Percentiles rank a stretch among this genome's conserved stretches.
Evolutionary conservation across 2,329 filamentous ascomycete species (phyloP).

Genomic region (Orbilia javanica): DNA sequence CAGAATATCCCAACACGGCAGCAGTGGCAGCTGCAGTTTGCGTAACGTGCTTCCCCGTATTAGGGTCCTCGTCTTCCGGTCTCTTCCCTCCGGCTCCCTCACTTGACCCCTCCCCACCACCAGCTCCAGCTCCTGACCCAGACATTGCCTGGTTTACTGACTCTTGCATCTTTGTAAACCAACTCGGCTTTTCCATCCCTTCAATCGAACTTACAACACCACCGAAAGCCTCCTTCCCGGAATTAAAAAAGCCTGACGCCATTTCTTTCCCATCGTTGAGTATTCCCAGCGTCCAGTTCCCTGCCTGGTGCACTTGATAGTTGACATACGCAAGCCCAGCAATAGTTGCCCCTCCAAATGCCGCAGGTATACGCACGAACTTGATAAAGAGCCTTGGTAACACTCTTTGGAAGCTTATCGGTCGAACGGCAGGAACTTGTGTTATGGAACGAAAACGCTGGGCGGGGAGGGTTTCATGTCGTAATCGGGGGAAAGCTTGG

Average conservation of each 20-base stretch:
- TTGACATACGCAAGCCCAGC: conserved; percentile 92
- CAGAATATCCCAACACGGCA: conserved; percentile 82
- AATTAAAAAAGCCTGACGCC: conserved; percentile 70
- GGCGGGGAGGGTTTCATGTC: conserved; percentile 45
- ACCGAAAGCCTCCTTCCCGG: conserved; percentile 78
- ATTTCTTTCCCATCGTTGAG: conserved; percentile 80
- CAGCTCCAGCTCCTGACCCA: conserved; percentile 66
- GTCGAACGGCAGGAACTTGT: conserved; percentile 71
- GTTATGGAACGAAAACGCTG: conserved; percentile 57
- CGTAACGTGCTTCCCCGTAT: conserved; percentile 72
- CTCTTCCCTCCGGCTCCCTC: conserved; percentile 65
- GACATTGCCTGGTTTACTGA: conserved; percentile 44
- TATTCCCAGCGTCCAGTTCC: conserved; percentile 81
- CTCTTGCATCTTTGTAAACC: conserved; percentile 73
- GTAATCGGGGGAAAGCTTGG: conserved; percentile 35
- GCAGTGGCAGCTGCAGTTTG: conserved; percentile 77
- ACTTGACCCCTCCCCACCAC: conserved; percentile 61
- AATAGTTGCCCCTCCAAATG: conserved; percentile 89
- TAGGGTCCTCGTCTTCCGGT: conserved; percentile 68
- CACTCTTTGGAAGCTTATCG: conserved; percentile 75
- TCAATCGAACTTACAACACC: conserved; percentile 76
- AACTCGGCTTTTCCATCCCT: conserved; percentile 80
- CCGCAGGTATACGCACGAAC: conserved; percentile 85
- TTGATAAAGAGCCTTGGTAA: conserved; percentile 92
- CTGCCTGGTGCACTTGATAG: conserved; percentile 90